phyloP scores from a whole-genome alignment of 768 basidiomycete species.

The Saitozyma podzolica region DNA sequence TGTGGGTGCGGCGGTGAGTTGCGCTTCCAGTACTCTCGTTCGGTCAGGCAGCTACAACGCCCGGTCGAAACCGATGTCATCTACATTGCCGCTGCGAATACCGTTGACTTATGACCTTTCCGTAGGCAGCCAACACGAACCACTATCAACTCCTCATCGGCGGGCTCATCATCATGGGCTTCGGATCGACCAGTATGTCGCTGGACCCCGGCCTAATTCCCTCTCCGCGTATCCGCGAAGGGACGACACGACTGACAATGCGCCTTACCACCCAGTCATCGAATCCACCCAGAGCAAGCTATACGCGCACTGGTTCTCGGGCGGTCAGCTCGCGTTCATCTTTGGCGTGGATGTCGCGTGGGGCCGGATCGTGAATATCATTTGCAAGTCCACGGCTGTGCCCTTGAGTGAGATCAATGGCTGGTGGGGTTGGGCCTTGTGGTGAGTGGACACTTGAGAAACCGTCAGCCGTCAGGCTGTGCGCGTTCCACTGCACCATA shows the following conservation, averaged over 20 bases:
- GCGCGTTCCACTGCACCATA: background rate
- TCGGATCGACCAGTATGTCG: constrained; percentile 43
- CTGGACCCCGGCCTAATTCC: no score
- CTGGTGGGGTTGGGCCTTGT: constrained; percentile 50
- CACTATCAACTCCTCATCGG: constrained; percentile 35
- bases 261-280: constrained; percentile 32
- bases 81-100: no score
- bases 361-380: constrained; percentile 34
- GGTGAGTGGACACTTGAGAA: constrained; percentile 19
- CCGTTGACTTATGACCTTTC: background rate
- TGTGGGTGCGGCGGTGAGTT: constrained; percentile 31
- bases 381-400: constrained; percentile 37
- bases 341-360: constrained; percentile 49
- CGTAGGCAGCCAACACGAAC: constrained; percentile 27
- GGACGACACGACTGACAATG: no score
- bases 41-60: no score
- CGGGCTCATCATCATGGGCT: constrained; percentile 46
- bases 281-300: constrained; percentile 46
- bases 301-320: constrained; percentile 48
- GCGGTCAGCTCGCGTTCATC: constrained; percentile 34
- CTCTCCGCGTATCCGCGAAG: no score
- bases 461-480: no score
- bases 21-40: background rate
- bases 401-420: constrained; percentile 47
- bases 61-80: no score